phyloP scores from a whole-genome alignment of 352 stramenopile genomes.

The Globisporangium barbulae region DNA sequence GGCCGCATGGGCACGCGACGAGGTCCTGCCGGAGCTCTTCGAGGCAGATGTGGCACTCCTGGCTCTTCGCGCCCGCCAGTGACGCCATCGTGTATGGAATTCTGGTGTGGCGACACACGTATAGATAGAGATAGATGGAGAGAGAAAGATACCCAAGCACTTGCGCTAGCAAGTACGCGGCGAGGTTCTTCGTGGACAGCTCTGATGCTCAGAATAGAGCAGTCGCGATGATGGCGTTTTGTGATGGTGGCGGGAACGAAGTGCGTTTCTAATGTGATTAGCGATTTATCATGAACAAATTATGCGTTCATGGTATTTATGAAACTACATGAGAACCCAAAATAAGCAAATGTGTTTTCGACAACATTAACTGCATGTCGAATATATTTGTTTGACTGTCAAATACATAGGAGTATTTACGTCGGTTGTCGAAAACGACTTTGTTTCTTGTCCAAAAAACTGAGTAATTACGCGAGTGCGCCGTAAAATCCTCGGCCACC shows the following conservation, averaged over 20 bases:
- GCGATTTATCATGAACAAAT: background rate
- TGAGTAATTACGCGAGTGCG: conserved; percentile 3
- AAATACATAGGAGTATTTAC: too few species aligned
- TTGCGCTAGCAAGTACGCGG: background rate
- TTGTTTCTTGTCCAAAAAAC: too few species aligned
- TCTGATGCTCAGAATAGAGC: background rate
- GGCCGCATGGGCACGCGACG: conserved; percentile 55
- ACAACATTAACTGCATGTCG: too few species aligned
- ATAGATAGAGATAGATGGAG: background rate
- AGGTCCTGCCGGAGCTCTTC: conserved; percentile 69
- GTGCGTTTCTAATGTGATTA: background rate
- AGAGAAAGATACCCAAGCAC: background rate
- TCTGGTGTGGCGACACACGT: background rate
- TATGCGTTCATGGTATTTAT: background rate
- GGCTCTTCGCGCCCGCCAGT: conserved; percentile 25
- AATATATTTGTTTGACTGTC: too few species aligned
- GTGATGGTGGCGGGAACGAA: background rate
- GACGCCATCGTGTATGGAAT: background rate
- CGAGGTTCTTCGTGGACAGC: background rate
- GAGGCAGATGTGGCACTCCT: conserved; percentile 83
- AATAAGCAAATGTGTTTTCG: too few species aligned
- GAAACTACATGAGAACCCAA: too few species aligned
- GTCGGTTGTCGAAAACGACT: too few species aligned
- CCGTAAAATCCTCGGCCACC: background rate
- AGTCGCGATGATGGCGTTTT: background rate